Evolutionary conservation across 129 eudicot genomes (phyloP).

Genomic region (Lactuca sativa): DNA sequence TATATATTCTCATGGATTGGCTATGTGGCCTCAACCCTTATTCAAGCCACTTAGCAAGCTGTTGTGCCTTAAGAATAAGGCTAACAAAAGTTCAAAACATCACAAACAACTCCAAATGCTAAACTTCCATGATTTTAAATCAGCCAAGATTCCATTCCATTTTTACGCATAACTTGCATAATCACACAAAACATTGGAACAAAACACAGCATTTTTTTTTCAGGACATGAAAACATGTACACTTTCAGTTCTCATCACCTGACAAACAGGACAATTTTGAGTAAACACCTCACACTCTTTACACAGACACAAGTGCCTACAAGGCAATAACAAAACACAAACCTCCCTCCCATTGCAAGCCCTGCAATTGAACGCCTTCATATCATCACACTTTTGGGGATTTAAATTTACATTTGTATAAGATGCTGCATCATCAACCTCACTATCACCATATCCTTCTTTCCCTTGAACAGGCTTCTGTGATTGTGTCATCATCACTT

Average conservation of each 20-base stretch:
- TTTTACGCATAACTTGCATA: conserved; percentile 16
- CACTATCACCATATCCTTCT: conserved; percentile 77
- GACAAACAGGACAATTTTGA: conserved; percentile 64
- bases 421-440: conserved; percentile 61
- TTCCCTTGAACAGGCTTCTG: conserved; percentile 37
- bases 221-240: conserved; percentile 65
- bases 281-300: conserved; percentile 52
- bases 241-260: conserved; percentile 48
- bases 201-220: conserved; percentile 16
- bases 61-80: no score
- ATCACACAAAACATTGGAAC: conserved; percentile 13
- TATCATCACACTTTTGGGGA: conserved; percentile 5
- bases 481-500: conserved; percentile 42
- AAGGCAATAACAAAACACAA: conserved; percentile 58
- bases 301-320: conserved; percentile 77
- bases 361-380: conserved; percentile 40
- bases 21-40: no score
- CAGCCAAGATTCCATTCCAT: conserved; percentile 22
- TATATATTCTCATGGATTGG: background rate
- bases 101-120: conserved; percentile 27
- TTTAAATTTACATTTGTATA: conserved; percentile 29
- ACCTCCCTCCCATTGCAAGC: conserved; percentile 58
- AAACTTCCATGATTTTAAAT: conserved; percentile 6
- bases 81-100: background rate
- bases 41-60: no score